Conservation (phyloP, 306 rosid genomes). For the Purshia tridentata region DNA sequence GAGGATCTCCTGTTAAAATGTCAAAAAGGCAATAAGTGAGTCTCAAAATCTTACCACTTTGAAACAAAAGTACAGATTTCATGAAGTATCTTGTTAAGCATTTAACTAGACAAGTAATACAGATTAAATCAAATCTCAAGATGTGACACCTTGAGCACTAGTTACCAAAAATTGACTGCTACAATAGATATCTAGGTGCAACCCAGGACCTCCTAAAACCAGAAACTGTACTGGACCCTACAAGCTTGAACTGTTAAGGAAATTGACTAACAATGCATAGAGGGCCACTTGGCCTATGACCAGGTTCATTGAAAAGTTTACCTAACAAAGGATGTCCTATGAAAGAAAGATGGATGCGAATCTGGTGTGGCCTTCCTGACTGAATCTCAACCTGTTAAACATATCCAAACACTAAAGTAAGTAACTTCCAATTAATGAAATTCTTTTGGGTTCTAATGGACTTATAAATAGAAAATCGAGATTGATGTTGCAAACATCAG, state of each 20-base stretch:
- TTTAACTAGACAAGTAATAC: background rate
- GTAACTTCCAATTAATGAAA: background rate
- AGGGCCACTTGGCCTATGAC: background rate
- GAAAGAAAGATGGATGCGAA: constrained; percentile 92
- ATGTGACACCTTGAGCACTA: too few relatives aligned
- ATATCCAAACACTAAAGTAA: constrained; percentile 16
- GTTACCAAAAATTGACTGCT: background rate
- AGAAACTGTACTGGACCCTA: background rate
- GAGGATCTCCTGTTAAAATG: constrained; percentile 69
- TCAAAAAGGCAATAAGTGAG: background rate
- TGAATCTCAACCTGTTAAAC: constrained; percentile 78
- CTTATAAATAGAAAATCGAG: background rate
- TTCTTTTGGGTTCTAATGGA: background rate
- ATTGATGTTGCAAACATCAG: background rate
- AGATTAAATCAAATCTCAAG: too few relatives aligned
- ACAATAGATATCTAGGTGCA: background rate
- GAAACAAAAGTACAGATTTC: background rate
- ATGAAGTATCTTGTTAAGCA: background rate
- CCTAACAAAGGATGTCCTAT: constrained; percentile 85
- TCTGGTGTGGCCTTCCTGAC: constrained; percentile 96
- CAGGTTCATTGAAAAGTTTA: constrained; percentile 21
- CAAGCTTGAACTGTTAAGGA: too few relatives aligned
- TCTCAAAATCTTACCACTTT: background rate
- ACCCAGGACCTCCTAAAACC: background rate
- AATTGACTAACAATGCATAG: background rate